Conservation (phyloP, 2,329 filamentous ascomycete species). For the Arthrobotrys entomopaga region DNA sequence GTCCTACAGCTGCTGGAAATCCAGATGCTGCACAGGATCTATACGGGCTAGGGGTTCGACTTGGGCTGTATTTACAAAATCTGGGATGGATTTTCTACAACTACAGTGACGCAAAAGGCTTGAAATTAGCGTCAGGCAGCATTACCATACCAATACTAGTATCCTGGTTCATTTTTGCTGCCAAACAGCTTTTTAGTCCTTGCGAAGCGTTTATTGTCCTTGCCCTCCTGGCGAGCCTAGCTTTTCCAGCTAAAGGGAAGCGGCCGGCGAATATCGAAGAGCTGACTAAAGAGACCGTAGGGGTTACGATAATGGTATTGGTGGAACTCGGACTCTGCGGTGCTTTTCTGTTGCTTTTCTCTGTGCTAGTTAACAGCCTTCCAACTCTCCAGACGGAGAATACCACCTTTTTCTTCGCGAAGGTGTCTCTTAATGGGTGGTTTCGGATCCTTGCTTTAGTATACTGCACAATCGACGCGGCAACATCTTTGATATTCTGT, state of each 20-base stretch:
- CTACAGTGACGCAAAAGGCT: constrained; percentile 1
- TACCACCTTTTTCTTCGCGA: constrained; percentile 19
- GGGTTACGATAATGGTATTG: constrained; percentile 15
- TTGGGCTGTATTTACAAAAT: constrained; percentile 27
- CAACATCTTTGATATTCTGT: constrained; percentile 6
- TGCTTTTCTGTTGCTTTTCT: constrained; percentile 23
- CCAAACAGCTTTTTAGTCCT: constrained; percentile 26
- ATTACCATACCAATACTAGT: constrained; percentile 25
- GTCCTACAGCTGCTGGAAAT: constrained; percentile 14
- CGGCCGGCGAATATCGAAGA: neutral
- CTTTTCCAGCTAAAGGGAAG: constrained; percentile 24
- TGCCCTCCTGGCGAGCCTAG: constrained; percentile 7
- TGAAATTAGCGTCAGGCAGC: constrained; percentile 21
- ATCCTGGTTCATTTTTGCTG: constrained; percentile 31
- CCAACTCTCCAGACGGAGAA: constrained; percentile 24
- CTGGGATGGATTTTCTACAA: constrained; percentile 24
- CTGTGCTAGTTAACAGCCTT: constrained; percentile 20
- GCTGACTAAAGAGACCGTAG: neutral
- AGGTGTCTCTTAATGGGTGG: constrained; percentile 22
- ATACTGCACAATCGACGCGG: constrained; percentile 14
- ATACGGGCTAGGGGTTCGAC: constrained; percentile 23
- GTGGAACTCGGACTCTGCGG: constrained; percentile 23
- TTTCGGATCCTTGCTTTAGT: constrained; percentile 23
- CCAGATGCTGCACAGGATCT: constrained; percentile 28
- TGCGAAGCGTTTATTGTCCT: constrained; percentile 34